Percentiles rank a stretch among this genome's conserved stretches.
Evolutionary conservation across 768 basidiomycete species (phyloP).

Genomic region (Glaciozyma martinii): DNA sequence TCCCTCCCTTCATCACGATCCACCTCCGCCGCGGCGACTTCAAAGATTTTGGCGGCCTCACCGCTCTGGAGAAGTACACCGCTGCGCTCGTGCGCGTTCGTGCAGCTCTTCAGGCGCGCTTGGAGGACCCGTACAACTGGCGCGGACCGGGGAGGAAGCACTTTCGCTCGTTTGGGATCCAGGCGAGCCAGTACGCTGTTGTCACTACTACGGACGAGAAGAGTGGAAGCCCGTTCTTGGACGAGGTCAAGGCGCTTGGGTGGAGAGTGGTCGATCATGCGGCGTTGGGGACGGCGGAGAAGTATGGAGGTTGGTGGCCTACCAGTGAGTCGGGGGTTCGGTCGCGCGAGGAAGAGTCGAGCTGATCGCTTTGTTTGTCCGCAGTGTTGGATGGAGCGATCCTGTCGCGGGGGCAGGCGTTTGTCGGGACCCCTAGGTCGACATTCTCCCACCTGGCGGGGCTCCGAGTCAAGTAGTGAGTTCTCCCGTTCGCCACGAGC

Average conservation of each 20-base stretch:
- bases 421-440: constrained; percentile 21
- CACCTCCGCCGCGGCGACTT: constrained; percentile 30
- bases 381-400: constrained; percentile 18
- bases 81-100: constrained; percentile 11
- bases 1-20: constrained; percentile 30
- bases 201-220: constrained; percentile 27
- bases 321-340: background rate
- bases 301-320: constrained; percentile 3
- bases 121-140: constrained; percentile 13
- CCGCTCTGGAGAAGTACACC: constrained; percentile 21
- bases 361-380: too few species aligned
- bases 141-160: background rate
- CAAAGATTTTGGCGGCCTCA: constrained; percentile 25
- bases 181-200: constrained; percentile 11
- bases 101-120: background rate
- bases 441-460: constrained; percentile 22
- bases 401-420: constrained; percentile 12
- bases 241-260: constrained; percentile 12
- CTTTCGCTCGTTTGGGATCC: background rate
- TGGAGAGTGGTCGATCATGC: constrained; percentile 29
- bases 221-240: constrained; percentile 9
- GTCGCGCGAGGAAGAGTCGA: too few species aligned
- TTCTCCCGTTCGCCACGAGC: background rate
- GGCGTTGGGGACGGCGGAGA: constrained; percentile 11
- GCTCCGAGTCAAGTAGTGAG: constrained; percentile 25